Conservation (phyloP, 164 flowering plant species). For the Dillenia suffruticosa region DNA sequence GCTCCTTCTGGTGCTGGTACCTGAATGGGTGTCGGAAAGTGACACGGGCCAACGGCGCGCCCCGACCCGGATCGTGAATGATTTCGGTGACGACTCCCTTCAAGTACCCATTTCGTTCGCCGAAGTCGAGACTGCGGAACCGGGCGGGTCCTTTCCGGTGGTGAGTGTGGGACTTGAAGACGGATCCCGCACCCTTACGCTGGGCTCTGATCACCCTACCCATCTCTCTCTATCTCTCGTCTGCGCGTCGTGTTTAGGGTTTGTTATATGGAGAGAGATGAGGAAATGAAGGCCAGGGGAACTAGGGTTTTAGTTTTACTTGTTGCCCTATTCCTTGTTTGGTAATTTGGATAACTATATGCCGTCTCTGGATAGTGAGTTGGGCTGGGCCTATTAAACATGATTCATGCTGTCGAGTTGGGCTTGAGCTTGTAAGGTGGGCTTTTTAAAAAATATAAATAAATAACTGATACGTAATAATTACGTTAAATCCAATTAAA, state of each 20-base stretch:
- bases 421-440: no score
- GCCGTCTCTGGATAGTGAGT: accelerated
- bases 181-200: conserved; percentile 65
- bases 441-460: no score
- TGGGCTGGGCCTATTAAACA: no score
- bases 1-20: conserved; percentile 63
- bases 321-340: no score
- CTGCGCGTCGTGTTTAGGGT: background rate
- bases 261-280: background rate
- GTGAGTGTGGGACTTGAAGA: conserved; percentile 64
- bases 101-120: conserved; percentile 61
- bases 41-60: conserved; percentile 56
- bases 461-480: no score
- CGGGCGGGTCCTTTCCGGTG: conserved; percentile 65
- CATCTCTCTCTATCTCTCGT: conserved; percentile 20
- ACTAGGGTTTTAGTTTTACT: no score
- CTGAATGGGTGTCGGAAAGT: conserved; percentile 63
- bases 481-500: no score
- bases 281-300: background rate
- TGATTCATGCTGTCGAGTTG: no score
- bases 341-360: no score
- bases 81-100: conserved; percentile 58
- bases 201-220: conserved; percentile 61
- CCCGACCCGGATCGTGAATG: conserved; percentile 69
- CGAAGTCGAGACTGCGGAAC: conserved; percentile 56